Evolutionary conservation across 441 rosid genomes (phyloP).

Genomic region (Lepidium campestre): DNA sequence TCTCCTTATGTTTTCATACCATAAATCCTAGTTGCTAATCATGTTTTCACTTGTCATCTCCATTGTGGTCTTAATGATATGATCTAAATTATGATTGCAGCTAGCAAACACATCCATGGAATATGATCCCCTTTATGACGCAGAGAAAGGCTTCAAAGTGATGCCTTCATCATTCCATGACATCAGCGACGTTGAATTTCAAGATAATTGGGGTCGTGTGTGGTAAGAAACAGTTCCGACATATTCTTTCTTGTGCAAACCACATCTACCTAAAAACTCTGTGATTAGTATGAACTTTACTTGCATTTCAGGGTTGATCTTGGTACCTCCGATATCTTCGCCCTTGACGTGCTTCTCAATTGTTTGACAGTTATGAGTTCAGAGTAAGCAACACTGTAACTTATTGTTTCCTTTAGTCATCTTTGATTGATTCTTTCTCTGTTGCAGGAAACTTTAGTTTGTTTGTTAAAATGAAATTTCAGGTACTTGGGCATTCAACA

Average conservation of each 20-base stretch:
- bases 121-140: constrained; percentile 74
- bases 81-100: constrained; percentile 33
- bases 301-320: constrained; percentile 73
- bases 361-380: constrained; percentile 88
- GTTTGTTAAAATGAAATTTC: constrained; percentile 10
- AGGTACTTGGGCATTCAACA: constrained; percentile 85
- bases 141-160: constrained; percentile 67
- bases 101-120: constrained; percentile 74
- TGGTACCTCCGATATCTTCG: constrained; percentile 77
- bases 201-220: constrained; percentile 93
- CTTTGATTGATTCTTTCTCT: neutral
- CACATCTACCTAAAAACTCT: neutral
- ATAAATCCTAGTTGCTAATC: neutral
- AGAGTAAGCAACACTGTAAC: constrained; percentile 49
- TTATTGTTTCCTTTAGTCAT: neutral
- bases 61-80: neutral
- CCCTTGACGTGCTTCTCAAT: constrained; percentile 80
- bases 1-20: neutral
- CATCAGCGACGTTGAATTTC: constrained; percentile 88
- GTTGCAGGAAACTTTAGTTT: neutral
- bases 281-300: neutral
- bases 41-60: neutral
- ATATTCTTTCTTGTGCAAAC: neutral
- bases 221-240: constrained; percentile 40
- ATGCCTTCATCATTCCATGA: constrained; percentile 94